Percentiles rank a stretch among this genome's conserved stretches.
Evolutionary conservation across 1,139 yeast species (phyloP).

Genomic region (Debaryomyces subglobosus): DNA sequence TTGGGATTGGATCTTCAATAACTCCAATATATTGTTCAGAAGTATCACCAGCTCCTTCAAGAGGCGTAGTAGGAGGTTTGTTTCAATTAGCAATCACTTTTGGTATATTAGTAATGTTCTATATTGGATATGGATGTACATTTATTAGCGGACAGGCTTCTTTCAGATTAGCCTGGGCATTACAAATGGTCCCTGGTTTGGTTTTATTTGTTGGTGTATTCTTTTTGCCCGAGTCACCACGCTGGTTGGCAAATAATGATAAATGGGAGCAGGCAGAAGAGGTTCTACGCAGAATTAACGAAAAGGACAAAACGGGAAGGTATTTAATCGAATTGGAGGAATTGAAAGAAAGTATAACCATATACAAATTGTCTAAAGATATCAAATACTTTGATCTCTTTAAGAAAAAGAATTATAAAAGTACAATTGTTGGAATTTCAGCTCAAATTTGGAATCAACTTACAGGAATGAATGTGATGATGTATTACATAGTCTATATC

Average conservation of each 20-base stretch:
- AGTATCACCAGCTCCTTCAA: conserved; percentile 50
- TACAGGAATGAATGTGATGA: conserved; percentile 42
- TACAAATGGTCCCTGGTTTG: conserved; percentile 58
- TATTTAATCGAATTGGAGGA: conserved; percentile 35
- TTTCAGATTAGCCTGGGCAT: conserved; percentile 56
- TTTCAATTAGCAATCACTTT: conserved; percentile 46
- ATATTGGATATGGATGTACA: conserved; percentile 39
- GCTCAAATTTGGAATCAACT: conserved; percentile 43
- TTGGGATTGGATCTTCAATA: conserved; percentile 60
- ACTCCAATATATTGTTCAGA: conserved; percentile 64
- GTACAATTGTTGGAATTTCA: conserved; percentile 29
- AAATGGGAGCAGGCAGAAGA: conserved; percentile 37
- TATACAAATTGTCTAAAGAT: conserved; percentile 28
- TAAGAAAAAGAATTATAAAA: conserved; percentile 33
- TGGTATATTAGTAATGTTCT: conserved; percentile 45
- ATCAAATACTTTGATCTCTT: conserved; percentile 34
- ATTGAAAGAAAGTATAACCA: conserved; percentile 33
- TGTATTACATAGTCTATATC: conserved; percentile 39
- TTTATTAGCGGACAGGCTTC: conserved; percentile 40
- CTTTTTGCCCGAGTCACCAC: conserved; percentile 41
- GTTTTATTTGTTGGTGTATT: conserved; percentile 44
- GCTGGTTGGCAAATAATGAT: conserved; percentile 42
- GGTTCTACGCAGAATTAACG: conserved; percentile 33
- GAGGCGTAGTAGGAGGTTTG: conserved; percentile 54
- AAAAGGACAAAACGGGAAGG: conserved; percentile 32